phyloP scores from a whole-genome alignment of 2,329 filamentous ascomycete species.

The Simplicillium sp. region DNA sequence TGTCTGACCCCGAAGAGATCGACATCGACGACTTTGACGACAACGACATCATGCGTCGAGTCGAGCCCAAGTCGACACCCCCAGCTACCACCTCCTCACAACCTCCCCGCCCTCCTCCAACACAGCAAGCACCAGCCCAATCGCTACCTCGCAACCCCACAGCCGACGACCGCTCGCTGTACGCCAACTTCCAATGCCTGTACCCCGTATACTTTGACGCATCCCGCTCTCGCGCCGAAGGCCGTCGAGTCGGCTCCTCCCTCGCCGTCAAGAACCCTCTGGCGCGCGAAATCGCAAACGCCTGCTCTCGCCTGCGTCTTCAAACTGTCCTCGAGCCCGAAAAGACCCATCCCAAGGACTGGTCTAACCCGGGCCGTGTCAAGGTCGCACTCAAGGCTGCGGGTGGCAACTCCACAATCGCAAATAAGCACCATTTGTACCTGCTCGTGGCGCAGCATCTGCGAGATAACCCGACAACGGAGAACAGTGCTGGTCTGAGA shows the following conservation, averaged over 20 bases:
- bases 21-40: constrained; percentile 61
- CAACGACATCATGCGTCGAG: constrained; percentile 43
- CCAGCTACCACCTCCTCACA: constrained; percentile 12
- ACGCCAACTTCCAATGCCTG: constrained; percentile 76
- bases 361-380: constrained; percentile 90
- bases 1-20: constrained; percentile 79
- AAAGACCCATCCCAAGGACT: constrained; percentile 92
- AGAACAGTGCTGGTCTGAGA: constrained; percentile 55
- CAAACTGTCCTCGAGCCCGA: constrained; percentile 78
- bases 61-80: constrained; percentile 21
- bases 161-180: constrained; percentile 40
- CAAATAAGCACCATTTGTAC: constrained; percentile 81
- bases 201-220: constrained; percentile 96
- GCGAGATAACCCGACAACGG: constrained; percentile 66
- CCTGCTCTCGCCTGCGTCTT: constrained; percentile 63
- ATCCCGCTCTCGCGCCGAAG: constrained; percentile 62
- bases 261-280: constrained; percentile 78
- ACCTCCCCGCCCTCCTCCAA: constrained; percentile 15
- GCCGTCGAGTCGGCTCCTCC: constrained; percentile 63
- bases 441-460: constrained; percentile 70
- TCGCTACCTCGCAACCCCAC: constrained; percentile 17
- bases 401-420: constrained; percentile 40
- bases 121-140: constrained; percentile 18
- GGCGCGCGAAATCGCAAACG: constrained; percentile 79
- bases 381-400: constrained; percentile 57